A percentile compares a stretch with the other conserved stretches of the same genome.
Evolutionary conservation across 2,329 filamentous ascomycete species (phyloP).

Genomic region (Thelonectria rubi): DNA sequence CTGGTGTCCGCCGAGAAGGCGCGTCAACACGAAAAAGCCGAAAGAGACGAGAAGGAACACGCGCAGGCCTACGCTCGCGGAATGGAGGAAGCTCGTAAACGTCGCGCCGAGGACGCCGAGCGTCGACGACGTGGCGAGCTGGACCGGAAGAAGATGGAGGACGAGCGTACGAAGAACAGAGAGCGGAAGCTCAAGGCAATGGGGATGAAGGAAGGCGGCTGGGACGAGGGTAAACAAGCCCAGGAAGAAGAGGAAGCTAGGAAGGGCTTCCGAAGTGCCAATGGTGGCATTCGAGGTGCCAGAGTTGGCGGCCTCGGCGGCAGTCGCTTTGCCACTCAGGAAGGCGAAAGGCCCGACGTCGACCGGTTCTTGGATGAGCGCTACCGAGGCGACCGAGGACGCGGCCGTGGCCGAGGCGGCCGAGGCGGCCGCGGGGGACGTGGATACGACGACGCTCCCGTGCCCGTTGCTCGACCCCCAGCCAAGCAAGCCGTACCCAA

Average conservation of each 20-base stretch:
- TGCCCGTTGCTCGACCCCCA: conserved; percentile 25
- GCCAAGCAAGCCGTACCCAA: conserved; percentile 41
- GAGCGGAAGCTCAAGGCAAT: conserved; percentile 70
- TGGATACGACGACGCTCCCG: conserved; percentile 37
- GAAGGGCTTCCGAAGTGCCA: conserved; percentile 54
- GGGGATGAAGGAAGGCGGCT: conserved; percentile 61
- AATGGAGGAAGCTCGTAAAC: conserved; percentile 63
- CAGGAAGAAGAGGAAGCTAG: conserved; percentile 52
- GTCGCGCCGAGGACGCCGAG: conserved; percentile 62
- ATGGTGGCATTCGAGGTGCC: conserved; percentile 52
- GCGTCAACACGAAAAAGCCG: conserved; percentile 66
- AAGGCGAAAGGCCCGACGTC: conserved; percentile 47
- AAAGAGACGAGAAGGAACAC: conserved; percentile 65
- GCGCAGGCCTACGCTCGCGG: conserved; percentile 63
- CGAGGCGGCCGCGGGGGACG: conserved; percentile 48
- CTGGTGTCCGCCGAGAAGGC: conserved; percentile 66
- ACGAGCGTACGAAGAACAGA: conserved; percentile 68
- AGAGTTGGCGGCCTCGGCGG: conserved; percentile 50
- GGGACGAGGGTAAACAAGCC: conserved; percentile 67
- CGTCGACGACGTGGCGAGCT: conserved; percentile 61
- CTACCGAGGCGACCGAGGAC: conserved; percentile 44
- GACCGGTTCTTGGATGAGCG: conserved; percentile 51
- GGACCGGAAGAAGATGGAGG: conserved; percentile 61
- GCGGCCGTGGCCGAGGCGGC: conserved; percentile 48
- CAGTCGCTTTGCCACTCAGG: conserved; percentile 53